phyloP scores from a whole-genome alignment of 2,329 filamentous ascomycete species.

The Ophiocordyceps sinensis region DNA sequence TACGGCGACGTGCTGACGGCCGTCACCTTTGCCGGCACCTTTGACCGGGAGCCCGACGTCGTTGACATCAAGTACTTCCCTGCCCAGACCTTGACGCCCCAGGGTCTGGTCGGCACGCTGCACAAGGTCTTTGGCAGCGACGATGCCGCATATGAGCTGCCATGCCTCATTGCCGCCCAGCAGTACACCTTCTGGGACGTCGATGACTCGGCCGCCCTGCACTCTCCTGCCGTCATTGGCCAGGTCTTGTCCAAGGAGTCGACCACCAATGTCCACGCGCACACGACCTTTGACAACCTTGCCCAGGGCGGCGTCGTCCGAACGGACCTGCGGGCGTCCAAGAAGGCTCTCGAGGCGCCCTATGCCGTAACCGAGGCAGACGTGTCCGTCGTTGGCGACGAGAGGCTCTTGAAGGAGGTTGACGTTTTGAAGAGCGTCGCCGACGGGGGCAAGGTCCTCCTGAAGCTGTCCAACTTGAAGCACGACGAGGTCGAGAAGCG shows the following conservation, averaged over 20 bases:
- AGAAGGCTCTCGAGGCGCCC: conserved; percentile 70
- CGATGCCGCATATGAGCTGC: conserved; percentile 25
- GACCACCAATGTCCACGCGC: conserved; percentile 46
- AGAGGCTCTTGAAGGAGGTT: conserved; percentile 66
- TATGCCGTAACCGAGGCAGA: conserved; percentile 72
- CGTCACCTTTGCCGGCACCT: conserved; percentile 61
- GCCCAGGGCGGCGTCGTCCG: conserved; percentile 65
- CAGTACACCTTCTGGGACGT: conserved; percentile 93
- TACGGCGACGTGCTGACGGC: conserved; percentile 86
- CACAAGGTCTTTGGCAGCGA: conserved; percentile 40
- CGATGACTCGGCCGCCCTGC: conserved; percentile 55
- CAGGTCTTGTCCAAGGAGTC: conserved; percentile 56
- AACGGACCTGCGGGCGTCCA: conserved; percentile 72
- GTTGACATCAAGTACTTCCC: conserved; percentile 85
- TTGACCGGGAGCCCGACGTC: conserved; percentile 47
- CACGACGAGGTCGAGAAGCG: conserved; percentile 84
- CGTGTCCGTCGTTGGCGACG: conserved; percentile 61
- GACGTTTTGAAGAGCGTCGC: conserved; percentile 59
- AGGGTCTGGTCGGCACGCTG: conserved; percentile 35
- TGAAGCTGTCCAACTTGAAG: conserved; percentile 68
- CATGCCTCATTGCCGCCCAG: conserved; percentile 42
- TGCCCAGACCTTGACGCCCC: conserved; percentile 39
- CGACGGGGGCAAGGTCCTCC: conserved; percentile 54
- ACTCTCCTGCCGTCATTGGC: conserved; percentile 47
- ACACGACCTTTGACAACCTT: conserved; percentile 50